These are phyloP conservation scores for Paradendryphiella salina DNA, from an alignment of 2,329 filamentous ascomycete species.

Conservation along the genomic window DNA sequence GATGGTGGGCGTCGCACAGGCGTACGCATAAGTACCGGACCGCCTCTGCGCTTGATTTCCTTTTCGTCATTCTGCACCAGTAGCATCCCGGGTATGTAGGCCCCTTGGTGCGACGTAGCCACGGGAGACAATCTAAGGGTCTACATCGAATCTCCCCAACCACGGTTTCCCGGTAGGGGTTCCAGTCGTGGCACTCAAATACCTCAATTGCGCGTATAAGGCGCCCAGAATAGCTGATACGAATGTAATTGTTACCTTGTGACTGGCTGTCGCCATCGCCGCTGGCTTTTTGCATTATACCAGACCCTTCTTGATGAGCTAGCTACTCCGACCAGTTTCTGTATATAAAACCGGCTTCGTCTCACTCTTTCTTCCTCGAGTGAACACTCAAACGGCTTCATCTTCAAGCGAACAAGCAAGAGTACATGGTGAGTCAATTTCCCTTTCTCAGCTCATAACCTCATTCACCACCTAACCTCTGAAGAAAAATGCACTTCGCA, in stretches of 20 bases:
- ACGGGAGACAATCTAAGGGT: background rate
- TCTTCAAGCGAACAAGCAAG: too few species aligned
- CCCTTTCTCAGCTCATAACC: background rate
- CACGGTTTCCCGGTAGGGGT: background rate
- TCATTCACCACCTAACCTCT: background rate
- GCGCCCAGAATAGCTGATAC: background rate
- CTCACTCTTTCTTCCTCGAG: too few species aligned
- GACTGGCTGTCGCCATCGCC: background rate
- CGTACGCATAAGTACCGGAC: background rate
- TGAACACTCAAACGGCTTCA: too few species aligned
- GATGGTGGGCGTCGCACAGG: slow-evolving; percentile 4
- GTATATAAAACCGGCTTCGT: too few species aligned
- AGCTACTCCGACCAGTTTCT: too few species aligned
- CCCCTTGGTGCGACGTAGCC: background rate
- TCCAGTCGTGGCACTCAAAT: background rate
- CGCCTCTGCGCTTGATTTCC: background rate
- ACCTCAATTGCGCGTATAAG: background rate
- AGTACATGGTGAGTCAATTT: too few species aligned
- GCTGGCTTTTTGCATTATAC: background rate
- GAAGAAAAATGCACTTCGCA: background rate
- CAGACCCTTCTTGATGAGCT: too few species aligned
- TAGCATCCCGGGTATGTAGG: background rate
- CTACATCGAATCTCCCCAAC: background rate
- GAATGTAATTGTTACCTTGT: background rate
- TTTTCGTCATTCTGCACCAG: background rate